Base-by-base conservation (phyloP, 352 stramenopile species). In the Phytophthora tentaculata region DNA sequence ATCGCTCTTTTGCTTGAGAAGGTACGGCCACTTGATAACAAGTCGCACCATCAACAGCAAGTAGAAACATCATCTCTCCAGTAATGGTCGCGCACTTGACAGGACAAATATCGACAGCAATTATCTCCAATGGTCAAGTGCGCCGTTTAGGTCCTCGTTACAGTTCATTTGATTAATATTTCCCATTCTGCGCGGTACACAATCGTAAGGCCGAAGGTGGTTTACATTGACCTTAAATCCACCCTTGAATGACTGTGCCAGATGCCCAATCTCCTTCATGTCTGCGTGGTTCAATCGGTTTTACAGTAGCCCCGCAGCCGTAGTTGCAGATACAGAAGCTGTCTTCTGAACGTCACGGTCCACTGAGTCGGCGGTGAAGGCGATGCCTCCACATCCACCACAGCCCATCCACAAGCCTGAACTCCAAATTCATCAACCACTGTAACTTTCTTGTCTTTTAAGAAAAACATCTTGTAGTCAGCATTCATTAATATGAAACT, bases 21-120 rank as follows among this genome's bases (percentile, higher is more conserved):
- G 49, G 24, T 61, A 75, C 12, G 19, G 35, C 56, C 61, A 68
- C 61, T 65, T 64, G 39, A 44, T n/a, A 71, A 2, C 67, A 13
- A 0, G 56, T 67, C 2, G 56, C 56, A 39, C 68, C 67, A 32
- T 67, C 50, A 3, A 64, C 52, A 29, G 61, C 28, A 9, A 76
- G 16, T 22, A 76, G 22, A 12, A 71, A 60, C 37, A 64, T 61
- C 1, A 29, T 70, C 3, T 53, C 50, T 14, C 55, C 53, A 5
- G 39, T 28, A 10, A 63, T 39, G 8, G 53, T 47, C 5, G 44
- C 22, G 6, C 51, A 2, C n/a, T 68, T 58, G 1, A 73, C 1
- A 7, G 49, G 28, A 22, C 62, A 71, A 3, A 64, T 16, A 5
- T 65, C 63, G 3, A 65, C 56, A 1, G 48, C 26, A 9, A 61